Evolutionary conservation across 108 stramenopile genomes (phyloP), one percentile per base, ranked within the genome.

Genomic region (Parietichytrium sp.): DNA sequence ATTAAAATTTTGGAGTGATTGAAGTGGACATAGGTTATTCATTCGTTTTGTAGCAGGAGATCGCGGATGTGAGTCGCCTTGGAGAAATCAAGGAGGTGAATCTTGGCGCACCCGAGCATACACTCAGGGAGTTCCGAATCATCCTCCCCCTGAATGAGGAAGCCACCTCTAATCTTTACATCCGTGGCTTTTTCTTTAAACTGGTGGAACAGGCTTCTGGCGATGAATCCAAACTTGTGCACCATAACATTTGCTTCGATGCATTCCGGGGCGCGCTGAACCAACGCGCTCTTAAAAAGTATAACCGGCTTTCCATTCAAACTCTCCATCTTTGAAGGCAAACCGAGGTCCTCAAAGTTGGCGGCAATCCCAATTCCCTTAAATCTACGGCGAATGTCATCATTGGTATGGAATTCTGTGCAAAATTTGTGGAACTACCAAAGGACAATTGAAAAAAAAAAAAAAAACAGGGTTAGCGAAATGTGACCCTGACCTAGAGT

Each of bases 331-430:
- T 42, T 33, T 45, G 36, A 45, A 6, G 61, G 61, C 38, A 72
- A 45, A 25, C 38, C 38, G 16, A 72, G 42, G 10, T 72, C 61
- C 6, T 23, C 33, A 72, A 72, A 45, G 42, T 72, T 72, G 29
- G 61, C 61, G 6, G 61, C 61, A n/a, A 72, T 45, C 23, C 61
- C 61, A 27, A 72, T 72, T 16, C 61, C 61, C 42, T 72, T 72
- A 42, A 72, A 72, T 0, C 61, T 33, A 20, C 61, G 61, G 42
- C 61, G 61, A 1, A 72, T 25, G 42, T 72, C 61, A 6, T 72
- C 61, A 27, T 72, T 72, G 20, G 36, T 45, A 8, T 72, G 38
- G 42, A 72, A 72, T 25, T 72, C 61, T 72, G 61, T 72, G 25
- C 42, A 72, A 25, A 72, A 72, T n/a, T n/a, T n/a, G n/a, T n/a